These are phyloP conservation scores for Colletotrichum horii DNA, from an alignment of 2,329 filamentous ascomycete species.

Conservation along the genomic window DNA sequence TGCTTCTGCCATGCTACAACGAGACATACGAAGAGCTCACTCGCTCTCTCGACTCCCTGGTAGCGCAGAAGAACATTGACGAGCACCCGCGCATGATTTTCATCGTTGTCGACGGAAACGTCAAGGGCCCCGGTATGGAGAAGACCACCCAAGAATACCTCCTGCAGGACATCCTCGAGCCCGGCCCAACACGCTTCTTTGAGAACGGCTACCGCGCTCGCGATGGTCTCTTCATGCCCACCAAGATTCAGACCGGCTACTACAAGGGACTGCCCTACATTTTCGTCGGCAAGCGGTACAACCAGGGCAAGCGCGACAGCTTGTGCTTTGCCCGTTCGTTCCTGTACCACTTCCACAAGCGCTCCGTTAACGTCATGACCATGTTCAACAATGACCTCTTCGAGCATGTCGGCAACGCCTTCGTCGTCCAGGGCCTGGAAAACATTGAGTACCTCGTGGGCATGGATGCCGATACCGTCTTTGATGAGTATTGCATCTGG, in stretches of 20 bases:
- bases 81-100: slow-evolving; percentile 48
- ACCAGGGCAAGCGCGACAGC: slow-evolving; percentile 55
- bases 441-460: slow-evolving; percentile 48
- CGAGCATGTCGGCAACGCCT: slow-evolving; percentile 41
- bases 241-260: slow-evolving; percentile 45
- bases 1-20: slow-evolving; percentile 55
- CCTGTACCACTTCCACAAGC: slow-evolving; percentile 51
- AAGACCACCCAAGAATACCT: slow-evolving; percentile 55
- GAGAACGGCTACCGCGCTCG: slow-evolving; percentile 50
- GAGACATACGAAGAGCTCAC: slow-evolving; percentile 49
- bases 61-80: slow-evolving; percentile 46
- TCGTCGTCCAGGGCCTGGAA: slow-evolving; percentile 41
- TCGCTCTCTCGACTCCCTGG: slow-evolving; percentile 50
- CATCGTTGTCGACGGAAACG: slow-evolving; percentile 53
- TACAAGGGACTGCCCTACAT: slow-evolving; percentile 52
- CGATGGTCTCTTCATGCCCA: slow-evolving; percentile 51
- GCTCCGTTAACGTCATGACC: slow-evolving; percentile 44
- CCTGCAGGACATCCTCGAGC: slow-evolving; percentile 49
- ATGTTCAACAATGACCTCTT: slow-evolving; percentile 53
- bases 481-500: slow-evolving; percentile 47
- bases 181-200: slow-evolving; percentile 36
- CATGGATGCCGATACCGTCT: slow-evolving; percentile 55
- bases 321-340: slow-evolving; percentile 55
- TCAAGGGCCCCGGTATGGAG: slow-evolving; percentile 49
- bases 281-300: slow-evolving; percentile 53